Conservation (phyloP, 164 flowering plant genomes). For the Macadamia integrifolia region DNA sequence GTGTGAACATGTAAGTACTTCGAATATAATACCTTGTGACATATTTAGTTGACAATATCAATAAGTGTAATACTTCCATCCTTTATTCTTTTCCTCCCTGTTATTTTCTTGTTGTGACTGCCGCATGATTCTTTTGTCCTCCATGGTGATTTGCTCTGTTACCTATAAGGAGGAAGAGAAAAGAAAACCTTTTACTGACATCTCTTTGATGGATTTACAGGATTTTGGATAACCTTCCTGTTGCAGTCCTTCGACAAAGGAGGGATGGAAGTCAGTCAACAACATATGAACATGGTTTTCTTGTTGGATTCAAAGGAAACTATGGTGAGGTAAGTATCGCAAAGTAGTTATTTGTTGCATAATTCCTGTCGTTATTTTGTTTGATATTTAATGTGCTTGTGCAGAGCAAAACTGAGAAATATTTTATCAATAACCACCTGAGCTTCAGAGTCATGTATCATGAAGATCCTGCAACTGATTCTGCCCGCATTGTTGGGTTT, state of each 20-base stretch:
- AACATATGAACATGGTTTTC: constrained; percentile 82
- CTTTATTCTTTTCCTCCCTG: neutral
- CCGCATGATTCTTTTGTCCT: neutral
- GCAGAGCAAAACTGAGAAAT: constrained; percentile 54
- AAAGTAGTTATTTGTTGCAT: neutral
- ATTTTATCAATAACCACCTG: constrained; percentile 56
- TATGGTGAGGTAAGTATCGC: constrained; percentile 42
- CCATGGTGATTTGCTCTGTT: neutral
- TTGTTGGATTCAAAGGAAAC: constrained; percentile 66
- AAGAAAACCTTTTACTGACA: neutral
- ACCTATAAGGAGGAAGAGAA: neutral
- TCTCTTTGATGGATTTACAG: constrained; percentile 16
- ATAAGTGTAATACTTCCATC: neutral
- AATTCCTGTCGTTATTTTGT: neutral
- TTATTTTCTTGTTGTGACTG: neutral
- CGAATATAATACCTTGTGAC: neutral
- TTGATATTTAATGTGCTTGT: constrained; percentile 6
- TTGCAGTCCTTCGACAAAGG: constrained; percentile 74
- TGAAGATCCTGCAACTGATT: constrained; percentile 43
- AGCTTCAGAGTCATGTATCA: constrained; percentile 65
- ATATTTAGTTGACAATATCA: neutral
- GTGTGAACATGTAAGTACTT: constrained; percentile 50
- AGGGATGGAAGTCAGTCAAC: constrained; percentile 63
- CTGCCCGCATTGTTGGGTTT: constrained; percentile 63
- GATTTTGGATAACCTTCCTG: constrained; percentile 89